Evolutionary conservation across 2,329 filamentous ascomycete species (phyloP).

Genomic region (Fusarium oligoseptatum): DNA sequence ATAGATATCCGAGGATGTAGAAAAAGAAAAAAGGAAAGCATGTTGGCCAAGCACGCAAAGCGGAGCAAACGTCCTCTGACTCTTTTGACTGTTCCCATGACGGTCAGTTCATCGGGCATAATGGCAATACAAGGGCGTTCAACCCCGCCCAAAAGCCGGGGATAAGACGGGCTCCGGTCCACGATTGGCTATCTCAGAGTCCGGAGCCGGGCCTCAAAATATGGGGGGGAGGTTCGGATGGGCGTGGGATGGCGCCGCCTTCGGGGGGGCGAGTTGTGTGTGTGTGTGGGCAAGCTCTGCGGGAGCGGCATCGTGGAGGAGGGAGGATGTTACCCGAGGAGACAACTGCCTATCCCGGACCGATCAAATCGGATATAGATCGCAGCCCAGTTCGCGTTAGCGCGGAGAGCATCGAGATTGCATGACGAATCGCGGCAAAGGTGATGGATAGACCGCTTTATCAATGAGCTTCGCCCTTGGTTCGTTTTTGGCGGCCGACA

Average conservation of each 20-base stretch:
- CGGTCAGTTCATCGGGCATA: conserved; percentile 6
- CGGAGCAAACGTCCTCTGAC: conserved; percentile 12
- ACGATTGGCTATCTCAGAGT: conserved; percentile 32
- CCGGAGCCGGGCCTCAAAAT: conserved; percentile 45
- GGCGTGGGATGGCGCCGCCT: conserved; percentile 34
- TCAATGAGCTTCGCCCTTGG: conserved; percentile 15
- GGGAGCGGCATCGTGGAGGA: conserved; percentile 23
- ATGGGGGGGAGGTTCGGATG: conserved; percentile 24
- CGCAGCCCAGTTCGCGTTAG: conserved; percentile 25
- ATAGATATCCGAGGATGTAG: neutral
- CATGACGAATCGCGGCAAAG: conserved; percentile 27
- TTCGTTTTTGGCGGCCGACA: conserved; percentile 13
- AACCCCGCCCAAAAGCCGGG: conserved; percentile 32
- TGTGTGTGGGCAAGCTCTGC: conserved; percentile 4
- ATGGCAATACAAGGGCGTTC: conserved; percentile 13
- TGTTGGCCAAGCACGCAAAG: conserved; percentile 20
- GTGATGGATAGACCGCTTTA: conserved; percentile 11
- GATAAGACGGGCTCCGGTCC: conserved; percentile 23
- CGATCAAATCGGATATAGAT: conserved; percentile 30
- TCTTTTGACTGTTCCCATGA: conserved; percentile 36
- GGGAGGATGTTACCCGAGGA: conserved; percentile 17
- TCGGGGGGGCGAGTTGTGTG: conserved; percentile 22
- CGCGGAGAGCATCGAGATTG: conserved; percentile 15
- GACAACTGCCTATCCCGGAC: conserved; percentile 10
- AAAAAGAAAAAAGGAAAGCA: neutral